These are phyloP conservation scores for Candida cerambycidarum DNA, from an alignment of 805 yeast genomes.

Conservation along the genomic window DNA sequence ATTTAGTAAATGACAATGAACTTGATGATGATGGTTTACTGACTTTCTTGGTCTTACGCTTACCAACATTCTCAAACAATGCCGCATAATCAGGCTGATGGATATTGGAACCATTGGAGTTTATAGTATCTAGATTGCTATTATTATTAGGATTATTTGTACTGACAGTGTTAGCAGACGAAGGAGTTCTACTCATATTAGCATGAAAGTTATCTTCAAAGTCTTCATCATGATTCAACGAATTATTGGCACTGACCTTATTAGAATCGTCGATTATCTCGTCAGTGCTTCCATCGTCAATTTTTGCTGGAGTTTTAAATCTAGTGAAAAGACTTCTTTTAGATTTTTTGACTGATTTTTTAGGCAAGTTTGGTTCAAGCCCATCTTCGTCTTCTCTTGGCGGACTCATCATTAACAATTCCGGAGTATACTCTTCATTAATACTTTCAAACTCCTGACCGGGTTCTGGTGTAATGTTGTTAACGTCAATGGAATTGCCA, in stretches of 20 bases:
- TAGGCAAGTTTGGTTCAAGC: slow-evolving; percentile 16
- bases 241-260: slow-evolving; percentile 14
- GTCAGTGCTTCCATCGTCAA: background rate
- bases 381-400: slow-evolving; percentile 24
- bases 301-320: slow-evolving; percentile 26
- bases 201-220: slow-evolving; percentile 11
- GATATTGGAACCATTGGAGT: slow-evolving; percentile 18
- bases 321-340: slow-evolving; percentile 40
- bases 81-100: slow-evolving; percentile 44
- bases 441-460: background rate
- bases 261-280: slow-evolving; percentile 11
- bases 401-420: slow-evolving; percentile 22
- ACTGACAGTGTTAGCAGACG: slow-evolving; percentile 19
- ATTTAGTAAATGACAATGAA: slow-evolving; percentile 9
- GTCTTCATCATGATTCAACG: slow-evolving; percentile 5
- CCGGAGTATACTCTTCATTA: slow-evolving; percentile 10
- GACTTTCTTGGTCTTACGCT: slow-evolving; percentile 31
- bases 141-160: slow-evolving; percentile 8
- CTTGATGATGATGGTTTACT: slow-evolving; percentile 16
- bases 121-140: slow-evolving; percentile 15
- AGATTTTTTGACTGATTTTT: slow-evolving; percentile 29
- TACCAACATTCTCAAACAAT: slow-evolving; percentile 43
- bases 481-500: background rate
- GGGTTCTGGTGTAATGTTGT: background rate
- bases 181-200: slow-evolving; percentile 23